Conservation (phyloP, 768 basidiomycete species). For the Xerocomus spinulosus region DNA sequence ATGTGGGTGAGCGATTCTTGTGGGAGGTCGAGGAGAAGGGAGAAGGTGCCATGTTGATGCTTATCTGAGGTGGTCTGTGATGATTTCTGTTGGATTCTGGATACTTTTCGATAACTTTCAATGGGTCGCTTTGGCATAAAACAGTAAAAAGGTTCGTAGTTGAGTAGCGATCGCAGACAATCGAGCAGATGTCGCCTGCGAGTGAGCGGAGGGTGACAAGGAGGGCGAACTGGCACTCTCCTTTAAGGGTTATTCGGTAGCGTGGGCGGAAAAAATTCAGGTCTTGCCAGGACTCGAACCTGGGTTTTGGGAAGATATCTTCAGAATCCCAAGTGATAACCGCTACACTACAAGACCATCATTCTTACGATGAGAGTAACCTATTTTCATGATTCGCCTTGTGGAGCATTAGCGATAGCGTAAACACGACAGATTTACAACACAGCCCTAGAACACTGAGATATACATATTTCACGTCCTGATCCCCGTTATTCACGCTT, state of each 20-base stretch:
- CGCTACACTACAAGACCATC: constrained; percentile 37
- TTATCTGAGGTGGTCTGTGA: constrained; percentile 18
- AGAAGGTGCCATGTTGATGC: constrained; percentile 48
- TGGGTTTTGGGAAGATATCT: constrained; percentile 27
- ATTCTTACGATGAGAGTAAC: too few species aligned
- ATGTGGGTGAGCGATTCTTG: constrained; percentile 72
- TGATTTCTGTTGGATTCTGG: constrained; percentile 27
- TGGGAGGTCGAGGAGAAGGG: constrained; percentile 52
- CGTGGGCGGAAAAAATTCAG: background rate
- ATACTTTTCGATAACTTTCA: constrained; percentile 38
- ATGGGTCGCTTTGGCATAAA: constrained; percentile 67
- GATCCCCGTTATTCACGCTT: too few species aligned
- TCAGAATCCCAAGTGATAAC: constrained; percentile 41
- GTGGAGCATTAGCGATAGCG: too few species aligned
- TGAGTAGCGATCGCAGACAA: constrained; percentile 23
- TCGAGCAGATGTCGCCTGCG: constrained; percentile 19
- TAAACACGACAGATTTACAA: too few species aligned
- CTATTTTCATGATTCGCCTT: too few species aligned
- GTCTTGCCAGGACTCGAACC: constrained; percentile 30
- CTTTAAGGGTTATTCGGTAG: constrained; percentile 10
- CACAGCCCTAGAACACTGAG: too few species aligned
- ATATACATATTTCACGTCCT: too few species aligned
- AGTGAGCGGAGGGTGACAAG: constrained; percentile 8
- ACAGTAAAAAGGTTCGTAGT: constrained; percentile 23
- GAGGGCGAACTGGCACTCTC: background rate